A percentile compares a stretch with the other conserved stretches of the same genome.
These are phyloP conservation scores for Monosporascus sp. DNA, from an alignment of 2,329 filamentous ascomycete genomes.

Conservation along the genomic window DNA sequence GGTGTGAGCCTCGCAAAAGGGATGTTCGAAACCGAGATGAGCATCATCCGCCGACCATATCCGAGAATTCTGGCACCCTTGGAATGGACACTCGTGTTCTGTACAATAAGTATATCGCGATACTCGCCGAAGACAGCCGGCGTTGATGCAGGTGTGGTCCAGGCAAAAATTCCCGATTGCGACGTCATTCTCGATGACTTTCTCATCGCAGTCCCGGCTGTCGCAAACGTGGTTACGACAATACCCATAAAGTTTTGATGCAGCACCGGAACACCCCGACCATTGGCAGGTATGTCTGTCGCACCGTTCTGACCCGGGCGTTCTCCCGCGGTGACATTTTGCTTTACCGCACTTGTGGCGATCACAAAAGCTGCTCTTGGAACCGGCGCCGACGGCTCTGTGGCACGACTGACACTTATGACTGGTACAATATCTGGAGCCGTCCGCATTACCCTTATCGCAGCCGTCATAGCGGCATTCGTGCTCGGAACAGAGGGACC, in stretches of 20 bases:
- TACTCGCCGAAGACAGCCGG: conserved; percentile 2
- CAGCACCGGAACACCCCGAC: conserved; percentile 6
- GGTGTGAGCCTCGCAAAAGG: conserved; percentile 10
- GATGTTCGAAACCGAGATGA: conserved; percentile 4
- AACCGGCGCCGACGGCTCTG: conserved; percentile 2
- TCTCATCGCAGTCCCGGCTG: conserved; percentile 4
- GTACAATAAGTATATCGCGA: conserved; percentile 6
- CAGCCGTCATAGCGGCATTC: no score
- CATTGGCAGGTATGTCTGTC: conserved; percentile 8
- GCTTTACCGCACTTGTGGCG: conserved; percentile 11
- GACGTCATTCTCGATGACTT: not conserved
- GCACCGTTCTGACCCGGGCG: conserved; percentile 8
- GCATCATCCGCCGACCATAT: conserved; percentile 6
- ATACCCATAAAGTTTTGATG: conserved; percentile 6
- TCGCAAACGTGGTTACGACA: conserved; percentile 11
- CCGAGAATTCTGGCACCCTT: conserved; percentile 7
- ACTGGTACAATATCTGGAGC: conserved; percentile 5
- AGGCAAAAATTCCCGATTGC: conserved; percentile 4
- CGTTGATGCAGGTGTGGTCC: conserved; percentile 8
- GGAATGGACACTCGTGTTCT: conserved; percentile 10
- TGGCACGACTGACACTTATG: conserved; percentile 11
- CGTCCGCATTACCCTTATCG: not conserved
- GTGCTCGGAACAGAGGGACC: no score
- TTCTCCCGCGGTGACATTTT: conserved; percentile 3
- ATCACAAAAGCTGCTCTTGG: conserved; percentile 9